Percentiles rank a stretch among this genome's conserved stretches.
Conservation (phyloP, 768 basidiomycete genomes). For the Termitomyces sp. region DNA sequence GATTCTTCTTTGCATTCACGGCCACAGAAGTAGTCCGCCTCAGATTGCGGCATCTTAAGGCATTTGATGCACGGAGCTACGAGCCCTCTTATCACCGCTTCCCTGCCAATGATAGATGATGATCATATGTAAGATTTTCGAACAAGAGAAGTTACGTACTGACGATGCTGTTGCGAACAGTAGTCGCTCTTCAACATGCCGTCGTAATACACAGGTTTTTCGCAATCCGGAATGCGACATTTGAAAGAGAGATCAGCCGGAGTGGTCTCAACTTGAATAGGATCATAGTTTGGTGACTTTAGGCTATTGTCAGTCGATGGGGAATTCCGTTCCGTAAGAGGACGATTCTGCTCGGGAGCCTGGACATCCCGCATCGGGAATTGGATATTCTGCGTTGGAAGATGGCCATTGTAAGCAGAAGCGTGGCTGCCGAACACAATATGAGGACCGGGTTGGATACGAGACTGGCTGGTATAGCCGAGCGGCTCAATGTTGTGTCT, state of each 20-base stretch:
- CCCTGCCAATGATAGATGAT: constrained; percentile 30
- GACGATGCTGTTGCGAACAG: constrained; percentile 59
- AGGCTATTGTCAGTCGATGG: background rate
- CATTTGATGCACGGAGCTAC: constrained; percentile 63
- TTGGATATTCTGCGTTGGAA: background rate
- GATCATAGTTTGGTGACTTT: background rate
- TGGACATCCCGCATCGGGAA: background rate
- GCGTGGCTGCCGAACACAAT: background rate
- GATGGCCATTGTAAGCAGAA: background rate
- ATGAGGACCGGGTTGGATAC: background rate
- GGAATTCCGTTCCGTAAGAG: background rate
- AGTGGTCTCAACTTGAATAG: background rate
- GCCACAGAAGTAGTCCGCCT: constrained; percentile 61
- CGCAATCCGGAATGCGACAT: constrained; percentile 57
- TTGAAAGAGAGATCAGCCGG: background rate
- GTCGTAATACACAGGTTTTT: constrained; percentile 54
- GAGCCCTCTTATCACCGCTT: constrained; percentile 52
- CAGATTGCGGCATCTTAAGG: constrained; percentile 53
- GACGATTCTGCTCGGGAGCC: background rate
- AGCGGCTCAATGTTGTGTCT: background rate
- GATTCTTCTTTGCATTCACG: constrained; percentile 55
- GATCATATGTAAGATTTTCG: background rate
- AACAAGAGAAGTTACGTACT: constrained; percentile 39
- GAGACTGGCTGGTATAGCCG: background rate
- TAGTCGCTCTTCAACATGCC: constrained; percentile 50